A percentile compares a stretch with the other conserved stretches of the same genome.
Evolutionary conservation across 306 rosid species (phyloP).

Genomic region (Dicorynia guianensis): DNA sequence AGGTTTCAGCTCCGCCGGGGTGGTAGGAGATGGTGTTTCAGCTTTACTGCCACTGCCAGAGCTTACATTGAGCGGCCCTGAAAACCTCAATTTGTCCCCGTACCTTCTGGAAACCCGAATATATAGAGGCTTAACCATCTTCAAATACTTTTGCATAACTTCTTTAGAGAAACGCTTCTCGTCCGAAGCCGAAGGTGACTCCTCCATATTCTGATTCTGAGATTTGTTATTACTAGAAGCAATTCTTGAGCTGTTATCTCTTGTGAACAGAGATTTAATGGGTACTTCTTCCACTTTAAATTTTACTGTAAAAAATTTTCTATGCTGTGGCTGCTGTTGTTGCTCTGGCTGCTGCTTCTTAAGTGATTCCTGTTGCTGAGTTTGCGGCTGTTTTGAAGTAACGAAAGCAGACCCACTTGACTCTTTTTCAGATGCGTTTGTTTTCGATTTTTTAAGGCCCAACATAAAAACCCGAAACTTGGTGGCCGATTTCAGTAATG

Average conservation of each 20-base stretch:
- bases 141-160: slow-evolving; percentile 72
- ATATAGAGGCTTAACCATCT: slow-evolving; percentile 83
- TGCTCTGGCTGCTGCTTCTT: slow-evolving; percentile 18
- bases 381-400: slow-evolving; percentile 27
- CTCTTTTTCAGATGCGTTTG: slow-evolving; percentile 52
- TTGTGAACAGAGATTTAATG: slow-evolving; percentile 75
- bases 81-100: slow-evolving; percentile 65
- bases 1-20: slow-evolving; percentile 3
- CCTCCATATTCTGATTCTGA: slow-evolving; percentile 51
- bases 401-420: slow-evolving; percentile 31
- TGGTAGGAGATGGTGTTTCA: neutral
- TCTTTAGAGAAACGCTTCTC: slow-evolving; percentile 78
- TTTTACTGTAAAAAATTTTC: slow-evolving; percentile 73
- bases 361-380: slow-evolving; percentile 18
- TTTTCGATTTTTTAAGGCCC: slow-evolving; percentile 72
- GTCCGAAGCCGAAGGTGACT: slow-evolving; percentile 45
- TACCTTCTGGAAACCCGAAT: slow-evolving; percentile 68
- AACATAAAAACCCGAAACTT: slow-evolving; percentile 82
- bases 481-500: slow-evolving; percentile 87
- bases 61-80: slow-evolving; percentile 54
- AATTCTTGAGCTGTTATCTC: slow-evolving; percentile 76
- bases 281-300: slow-evolving; percentile 90
- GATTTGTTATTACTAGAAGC: slow-evolving; percentile 40
- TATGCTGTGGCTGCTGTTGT: slow-evolving; percentile 22
- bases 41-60: neutral